These are phyloP conservation scores for Melastoma candidum DNA, from an alignment of 441 rosid species.

Conservation along the genomic window DNA sequence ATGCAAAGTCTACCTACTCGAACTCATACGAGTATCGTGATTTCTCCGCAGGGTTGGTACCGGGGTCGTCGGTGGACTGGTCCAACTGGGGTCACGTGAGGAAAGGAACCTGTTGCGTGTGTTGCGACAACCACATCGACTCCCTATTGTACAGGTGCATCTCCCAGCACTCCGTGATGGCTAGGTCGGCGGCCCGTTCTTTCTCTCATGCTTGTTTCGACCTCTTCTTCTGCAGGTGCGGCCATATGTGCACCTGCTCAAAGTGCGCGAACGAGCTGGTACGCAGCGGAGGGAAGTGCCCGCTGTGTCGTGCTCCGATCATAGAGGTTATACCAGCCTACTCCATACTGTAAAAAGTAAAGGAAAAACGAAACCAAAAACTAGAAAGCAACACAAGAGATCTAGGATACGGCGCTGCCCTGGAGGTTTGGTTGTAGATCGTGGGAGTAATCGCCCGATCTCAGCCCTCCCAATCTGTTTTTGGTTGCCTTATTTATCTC, in stretches of 20 bases:
- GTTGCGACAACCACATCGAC: conserved; percentile 92
- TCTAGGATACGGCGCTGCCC: conserved; percentile 1
- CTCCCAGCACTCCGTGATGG: not conserved
- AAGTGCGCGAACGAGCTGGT: conserved; percentile 87
- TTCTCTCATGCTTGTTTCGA: too few relatives aligned
- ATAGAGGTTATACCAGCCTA: conserved; percentile 90
- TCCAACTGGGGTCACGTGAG: conserved; percentile 80
- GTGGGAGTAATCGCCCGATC: too few relatives aligned
- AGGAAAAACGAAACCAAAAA: not conserved
- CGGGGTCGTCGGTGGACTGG: conserved; percentile 78
- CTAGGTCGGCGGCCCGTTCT: not conserved
- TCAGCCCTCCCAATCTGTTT: too few relatives aligned
- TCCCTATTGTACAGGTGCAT: conserved; percentile 80
- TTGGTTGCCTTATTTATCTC: too few relatives aligned
- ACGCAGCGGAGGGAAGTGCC: conserved; percentile 87
- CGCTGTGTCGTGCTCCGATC: conserved; percentile 91
- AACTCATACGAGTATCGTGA: not conserved
- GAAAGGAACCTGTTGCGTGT: conserved; percentile 92
- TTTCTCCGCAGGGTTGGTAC: conserved; percentile 32
- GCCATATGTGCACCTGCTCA: conserved; percentile 97
- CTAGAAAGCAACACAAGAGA: too few relatives aligned
- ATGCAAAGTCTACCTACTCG: not conserved
- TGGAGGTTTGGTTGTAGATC: too few relatives aligned
- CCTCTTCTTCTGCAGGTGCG: conserved; percentile 48
- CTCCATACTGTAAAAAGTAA: conserved; percentile 60